These are phyloP conservation scores for Pulicaria dysenterica DNA, from an alignment of 129 eudicot genomes.

Conservation along the genomic window DNA sequence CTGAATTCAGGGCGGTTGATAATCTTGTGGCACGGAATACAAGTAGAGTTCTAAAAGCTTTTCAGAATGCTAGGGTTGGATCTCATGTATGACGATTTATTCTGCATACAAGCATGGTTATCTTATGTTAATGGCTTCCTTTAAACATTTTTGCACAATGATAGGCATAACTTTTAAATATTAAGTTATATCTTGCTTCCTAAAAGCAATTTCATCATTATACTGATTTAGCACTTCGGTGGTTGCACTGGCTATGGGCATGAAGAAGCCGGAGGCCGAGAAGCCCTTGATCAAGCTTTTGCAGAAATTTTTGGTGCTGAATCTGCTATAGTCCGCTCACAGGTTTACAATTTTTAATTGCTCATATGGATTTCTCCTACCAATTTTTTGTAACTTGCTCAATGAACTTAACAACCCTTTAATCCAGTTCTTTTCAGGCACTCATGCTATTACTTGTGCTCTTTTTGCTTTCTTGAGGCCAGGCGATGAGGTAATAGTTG, in stretches of 20 bases:
- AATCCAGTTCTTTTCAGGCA: conserved; percentile 87
- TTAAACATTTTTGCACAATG: neutral
- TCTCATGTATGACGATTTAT: conserved; percentile 64
- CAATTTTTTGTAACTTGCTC: neutral
- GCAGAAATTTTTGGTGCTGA: conserved; percentile 98
- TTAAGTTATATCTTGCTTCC: neutral
- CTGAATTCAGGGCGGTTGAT: conserved; percentile 78
- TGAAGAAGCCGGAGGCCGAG: conserved; percentile 98
- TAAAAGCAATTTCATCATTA: neutral
- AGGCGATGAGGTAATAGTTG: conserved; percentile 76
- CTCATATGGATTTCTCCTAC: conserved; percentile 14
- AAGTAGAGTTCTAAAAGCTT: conserved; percentile 86
- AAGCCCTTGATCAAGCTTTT: conserved; percentile 91
- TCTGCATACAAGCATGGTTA: neutral
- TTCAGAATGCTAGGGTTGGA: conserved; percentile 85
- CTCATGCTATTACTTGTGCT: conserved; percentile 98
- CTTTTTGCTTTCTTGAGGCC: conserved; percentile 95
- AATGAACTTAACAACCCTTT: conserved; percentile 16
- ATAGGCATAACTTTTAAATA: neutral
- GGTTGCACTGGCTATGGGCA: conserved; percentile 99
- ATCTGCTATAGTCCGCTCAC: conserved; percentile 90
- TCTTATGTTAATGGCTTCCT: neutral
- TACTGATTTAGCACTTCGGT: conserved; percentile 69
- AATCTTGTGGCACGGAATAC: conserved; percentile 82
- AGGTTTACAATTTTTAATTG: conserved; percentile 47